These are phyloP conservation scores for Gynostemma pentaphyllum DNA, from an alignment of 306 rosid genomes.

Conservation along the genomic window DNA sequence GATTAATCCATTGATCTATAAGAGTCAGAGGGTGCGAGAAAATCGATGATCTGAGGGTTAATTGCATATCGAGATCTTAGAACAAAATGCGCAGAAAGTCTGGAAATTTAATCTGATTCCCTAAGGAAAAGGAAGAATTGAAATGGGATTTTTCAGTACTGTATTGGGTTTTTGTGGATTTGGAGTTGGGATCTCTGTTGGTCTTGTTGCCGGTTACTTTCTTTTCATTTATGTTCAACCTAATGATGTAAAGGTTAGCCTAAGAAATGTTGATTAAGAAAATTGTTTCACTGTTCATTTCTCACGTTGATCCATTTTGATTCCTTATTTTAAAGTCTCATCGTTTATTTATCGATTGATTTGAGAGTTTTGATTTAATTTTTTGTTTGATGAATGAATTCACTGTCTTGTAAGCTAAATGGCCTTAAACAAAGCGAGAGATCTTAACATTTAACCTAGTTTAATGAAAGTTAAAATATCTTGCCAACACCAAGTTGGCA, in stretches of 20 bases:
- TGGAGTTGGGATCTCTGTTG: constrained; percentile 67
- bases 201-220: constrained; percentile 66
- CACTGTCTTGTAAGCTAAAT: no score
- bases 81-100: not conserved
- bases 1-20: not conserved
- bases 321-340: not conserved
- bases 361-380: not conserved
- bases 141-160: constrained; percentile 71
- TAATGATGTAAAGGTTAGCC: constrained; percentile 49
- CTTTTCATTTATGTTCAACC: constrained; percentile 66
- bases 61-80: not conserved
- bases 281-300: not conserved
- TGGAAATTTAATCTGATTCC: not conserved
- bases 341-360: not conserved
- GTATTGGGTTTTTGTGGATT: constrained; percentile 66
- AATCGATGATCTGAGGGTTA: not conserved
- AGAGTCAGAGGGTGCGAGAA: not conserved
- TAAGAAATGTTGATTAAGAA: no score
- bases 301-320: not conserved
- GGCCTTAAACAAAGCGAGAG: no score
- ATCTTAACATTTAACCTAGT: no score
- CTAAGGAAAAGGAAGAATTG: not conserved
- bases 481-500: no score
- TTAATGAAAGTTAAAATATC: no score
- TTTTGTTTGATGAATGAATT: no score